Percentiles rank a stretch among this genome's conserved stretches.
Evolutionary conservation across 306 rosid species (phyloP).

Genomic region (Pterocarpus macrocarpus): DNA sequence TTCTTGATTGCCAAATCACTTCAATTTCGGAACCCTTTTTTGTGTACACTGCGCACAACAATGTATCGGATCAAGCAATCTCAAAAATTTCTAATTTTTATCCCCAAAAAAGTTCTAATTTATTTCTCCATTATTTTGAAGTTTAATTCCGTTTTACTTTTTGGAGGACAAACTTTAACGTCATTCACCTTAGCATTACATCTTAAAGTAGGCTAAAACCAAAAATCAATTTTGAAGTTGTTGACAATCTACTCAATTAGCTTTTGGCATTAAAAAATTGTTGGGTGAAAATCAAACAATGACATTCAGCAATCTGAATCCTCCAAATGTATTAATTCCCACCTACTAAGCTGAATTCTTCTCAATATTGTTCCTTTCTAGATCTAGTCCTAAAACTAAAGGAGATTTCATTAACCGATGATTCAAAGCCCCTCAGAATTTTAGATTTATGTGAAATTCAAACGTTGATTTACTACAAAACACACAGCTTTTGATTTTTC

Average conservation of each 20-base stretch:
- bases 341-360: too few species aligned
- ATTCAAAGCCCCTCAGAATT: neutral
- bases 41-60: neutral
- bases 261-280: too few species aligned
- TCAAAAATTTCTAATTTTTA: neutral
- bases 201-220: too few species aligned
- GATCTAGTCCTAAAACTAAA: neutral
- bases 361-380: too few species aligned
- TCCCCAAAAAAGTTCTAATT: neutral
- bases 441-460: neutral
- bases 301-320: neutral
- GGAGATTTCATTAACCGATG: neutral
- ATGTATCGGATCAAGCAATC: neutral
- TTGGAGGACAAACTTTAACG: neutral
- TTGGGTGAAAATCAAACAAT: neutral
- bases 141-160: neutral
- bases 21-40: neutral
- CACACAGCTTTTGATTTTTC: neutral
- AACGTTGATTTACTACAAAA: conserved; percentile 5
- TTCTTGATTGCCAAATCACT: neutral
- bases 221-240: too few species aligned
- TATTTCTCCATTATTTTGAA: neutral
- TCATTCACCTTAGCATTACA: neutral
- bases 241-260: too few species aligned
- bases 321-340: neutral